Evolutionary conservation across 257 asterid genomes (phyloP).

Genomic region (Ballota nigra): DNA sequence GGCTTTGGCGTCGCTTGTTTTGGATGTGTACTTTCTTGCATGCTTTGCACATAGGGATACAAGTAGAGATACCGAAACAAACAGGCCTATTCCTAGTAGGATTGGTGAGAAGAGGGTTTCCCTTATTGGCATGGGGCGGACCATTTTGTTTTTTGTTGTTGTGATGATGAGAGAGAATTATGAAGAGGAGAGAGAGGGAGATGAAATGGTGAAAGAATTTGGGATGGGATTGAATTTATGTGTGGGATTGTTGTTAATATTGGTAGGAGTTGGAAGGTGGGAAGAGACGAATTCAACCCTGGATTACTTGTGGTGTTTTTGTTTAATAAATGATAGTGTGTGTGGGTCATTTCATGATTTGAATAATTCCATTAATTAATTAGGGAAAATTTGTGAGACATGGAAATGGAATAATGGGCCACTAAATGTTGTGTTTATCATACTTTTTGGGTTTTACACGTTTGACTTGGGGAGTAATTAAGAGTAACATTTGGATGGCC

Average conservation of each 20-base stretch:
- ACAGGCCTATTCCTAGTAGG: slow-evolving; percentile 58
- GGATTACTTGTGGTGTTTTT: slow-evolving; percentile 25
- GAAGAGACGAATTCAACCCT: slow-evolving; percentile 31
- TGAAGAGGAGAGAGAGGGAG: too few species aligned
- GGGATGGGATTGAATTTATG: slow-evolving; percentile 17
- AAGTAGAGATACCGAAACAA: slow-evolving; percentile 47
- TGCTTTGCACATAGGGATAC: slow-evolving; percentile 68
- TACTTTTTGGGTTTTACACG: neutral
- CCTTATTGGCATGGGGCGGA: slow-evolving; percentile 34
- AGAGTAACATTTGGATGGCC: slow-evolving; percentile 22
- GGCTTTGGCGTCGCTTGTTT: slow-evolving; percentile 18
- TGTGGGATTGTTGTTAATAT: slow-evolving; percentile 1
- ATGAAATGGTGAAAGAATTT: neutral
- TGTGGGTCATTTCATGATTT: slow-evolving; percentile 25
- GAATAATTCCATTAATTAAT: slow-evolving; percentile 22
- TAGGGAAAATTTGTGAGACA: neutral
- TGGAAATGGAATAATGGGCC: slow-evolving; percentile 15
- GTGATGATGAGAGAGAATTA: neutral
- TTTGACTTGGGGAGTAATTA: slow-evolving; percentile 23
- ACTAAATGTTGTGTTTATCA: neutral
- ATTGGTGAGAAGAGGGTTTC: slow-evolving; percentile 31
- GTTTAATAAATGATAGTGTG: slow-evolving; percentile 17
- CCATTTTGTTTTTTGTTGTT: slow-evolving; percentile 39
- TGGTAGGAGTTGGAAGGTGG: slow-evolving; percentile 42
- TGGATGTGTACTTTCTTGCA: slow-evolving; percentile 27